Percentiles rank a stretch among this genome's conserved stretches.
Conservation (phyloP, 2,329 filamentous ascomycete genomes). For the Botrytis hyacinthi region DNA sequence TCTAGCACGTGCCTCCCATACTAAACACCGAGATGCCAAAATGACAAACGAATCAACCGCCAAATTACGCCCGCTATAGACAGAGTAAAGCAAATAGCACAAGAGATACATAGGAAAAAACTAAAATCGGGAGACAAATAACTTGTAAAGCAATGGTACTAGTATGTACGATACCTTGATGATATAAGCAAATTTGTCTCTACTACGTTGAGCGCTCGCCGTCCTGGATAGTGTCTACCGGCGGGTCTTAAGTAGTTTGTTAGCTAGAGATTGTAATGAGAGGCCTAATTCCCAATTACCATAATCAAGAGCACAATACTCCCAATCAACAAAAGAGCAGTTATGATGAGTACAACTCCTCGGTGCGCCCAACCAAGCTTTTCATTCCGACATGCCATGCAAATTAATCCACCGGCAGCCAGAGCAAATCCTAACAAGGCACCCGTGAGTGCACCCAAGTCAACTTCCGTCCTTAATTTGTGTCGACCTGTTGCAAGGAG, state of each 20-base stretch:
- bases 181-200: neutral
- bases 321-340: slow-evolving; percentile 48
- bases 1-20: neutral
- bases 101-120: neutral
- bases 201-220: neutral
- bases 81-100: neutral
- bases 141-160: neutral
- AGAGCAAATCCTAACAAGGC: slow-evolving; percentile 65
- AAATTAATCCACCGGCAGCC: slow-evolving; percentile 59
- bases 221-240: neutral
- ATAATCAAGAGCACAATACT: slow-evolving; percentile 54
- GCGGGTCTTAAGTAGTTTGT: neutral
- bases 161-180: neutral
- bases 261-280: slow-evolving; percentile 3
- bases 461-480: slow-evolving; percentile 68
- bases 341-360: slow-evolving; percentile 45
- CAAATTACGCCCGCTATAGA: neutral
- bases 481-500: slow-evolving; percentile 67
- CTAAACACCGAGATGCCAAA: neutral
- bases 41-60: neutral
- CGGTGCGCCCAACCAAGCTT: slow-evolving; percentile 45
- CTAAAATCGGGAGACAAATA: neutral
- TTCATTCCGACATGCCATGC: slow-evolving; percentile 54
- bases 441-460: slow-evolving; percentile 68
- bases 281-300: slow-evolving; percentile 43